Conservation (phyloP, 352 stramenopile genomes). For the Sclerospora graminicola region DNA sequence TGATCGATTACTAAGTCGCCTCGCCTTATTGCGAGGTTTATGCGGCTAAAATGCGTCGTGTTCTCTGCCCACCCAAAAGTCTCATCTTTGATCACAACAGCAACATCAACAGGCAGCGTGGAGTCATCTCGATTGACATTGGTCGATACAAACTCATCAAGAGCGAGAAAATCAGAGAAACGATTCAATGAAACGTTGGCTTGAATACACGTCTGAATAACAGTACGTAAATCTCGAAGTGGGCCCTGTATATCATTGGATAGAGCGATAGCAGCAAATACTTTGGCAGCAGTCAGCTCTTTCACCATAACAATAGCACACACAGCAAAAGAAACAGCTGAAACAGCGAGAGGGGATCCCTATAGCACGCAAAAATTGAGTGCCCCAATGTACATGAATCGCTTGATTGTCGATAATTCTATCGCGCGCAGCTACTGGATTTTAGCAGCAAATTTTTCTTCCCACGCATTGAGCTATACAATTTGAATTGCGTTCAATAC, state of each 20-base stretch:
- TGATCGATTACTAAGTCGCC: no score
- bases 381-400: slow-evolving; percentile 30
- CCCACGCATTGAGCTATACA: slow-evolving; percentile 93
- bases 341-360: slow-evolving; percentile 25
- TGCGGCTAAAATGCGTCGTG: slow-evolving; percentile 14
- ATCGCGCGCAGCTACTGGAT: slow-evolving; percentile 53
- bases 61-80: slow-evolving; percentile 23
- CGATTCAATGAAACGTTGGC: slow-evolving; percentile 24
- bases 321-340: no score
- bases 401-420: slow-evolving; percentile 72
- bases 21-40: slow-evolving; percentile 30
- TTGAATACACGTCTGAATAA: no score
- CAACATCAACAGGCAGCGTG: slow-evolving; percentile 4
- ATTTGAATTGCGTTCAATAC: slow-evolving; percentile 88
- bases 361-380: slow-evolving; percentile 47
- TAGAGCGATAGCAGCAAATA: slow-evolving; percentile 43
- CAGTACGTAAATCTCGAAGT: slow-evolving; percentile 18
- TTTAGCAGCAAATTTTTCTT: no score
- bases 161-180: slow-evolving; percentile 22
- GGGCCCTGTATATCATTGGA: slow-evolving; percentile 33
- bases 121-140: slow-evolving; percentile 12
- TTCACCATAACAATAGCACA: no score
- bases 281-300: no score
- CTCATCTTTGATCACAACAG: slow-evolving; percentile 21
- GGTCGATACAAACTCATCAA: slow-evolving; percentile 11